These are phyloP conservation scores for Claviceps sorghi DNA, from an alignment of 2,329 filamentous ascomycete genomes.

Conservation along the genomic window DNA sequence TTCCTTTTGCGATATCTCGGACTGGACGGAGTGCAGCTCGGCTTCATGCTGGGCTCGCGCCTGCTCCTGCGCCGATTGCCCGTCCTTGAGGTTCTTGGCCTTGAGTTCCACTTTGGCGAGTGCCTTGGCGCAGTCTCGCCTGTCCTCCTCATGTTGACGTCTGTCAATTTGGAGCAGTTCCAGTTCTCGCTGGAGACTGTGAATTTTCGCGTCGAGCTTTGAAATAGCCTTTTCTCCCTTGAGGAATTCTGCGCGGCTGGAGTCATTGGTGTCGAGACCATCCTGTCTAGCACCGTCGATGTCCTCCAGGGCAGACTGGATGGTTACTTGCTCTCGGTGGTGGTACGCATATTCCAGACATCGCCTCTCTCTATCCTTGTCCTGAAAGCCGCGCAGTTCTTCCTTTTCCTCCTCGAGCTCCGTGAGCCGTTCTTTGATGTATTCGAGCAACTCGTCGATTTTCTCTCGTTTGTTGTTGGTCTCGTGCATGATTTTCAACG, in stretches of 20 bases:
- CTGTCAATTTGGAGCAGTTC: constrained; percentile 77
- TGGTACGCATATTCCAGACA: constrained; percentile 93
- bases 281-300: constrained; percentile 71
- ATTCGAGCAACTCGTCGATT: constrained; percentile 82
- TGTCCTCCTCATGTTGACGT: constrained; percentile 76
- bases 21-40: constrained; percentile 57
- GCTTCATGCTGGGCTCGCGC: constrained; percentile 54
- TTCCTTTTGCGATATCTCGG: constrained; percentile 63
- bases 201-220: constrained; percentile 63
- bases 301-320: constrained; percentile 62
- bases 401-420: constrained; percentile 97
- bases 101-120: constrained; percentile 79
- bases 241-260: constrained; percentile 61
- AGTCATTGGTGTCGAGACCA: constrained; percentile 72
- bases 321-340: constrained; percentile 70
- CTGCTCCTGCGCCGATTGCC: constrained; percentile 63
- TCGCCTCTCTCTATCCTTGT: constrained; percentile 81
- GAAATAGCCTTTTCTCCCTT: constrained; percentile 67
- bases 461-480: constrained; percentile 89
- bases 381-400: constrained; percentile 83
- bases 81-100: constrained; percentile 68
- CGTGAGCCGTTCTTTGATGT: constrained; percentile 75
- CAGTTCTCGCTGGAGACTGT: constrained; percentile 65
- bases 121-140: constrained; percentile 62
- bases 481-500: constrained; percentile 90